phyloP scores from a whole-genome alignment of 441 rosid species.

The Populus hybrid region DNA sequence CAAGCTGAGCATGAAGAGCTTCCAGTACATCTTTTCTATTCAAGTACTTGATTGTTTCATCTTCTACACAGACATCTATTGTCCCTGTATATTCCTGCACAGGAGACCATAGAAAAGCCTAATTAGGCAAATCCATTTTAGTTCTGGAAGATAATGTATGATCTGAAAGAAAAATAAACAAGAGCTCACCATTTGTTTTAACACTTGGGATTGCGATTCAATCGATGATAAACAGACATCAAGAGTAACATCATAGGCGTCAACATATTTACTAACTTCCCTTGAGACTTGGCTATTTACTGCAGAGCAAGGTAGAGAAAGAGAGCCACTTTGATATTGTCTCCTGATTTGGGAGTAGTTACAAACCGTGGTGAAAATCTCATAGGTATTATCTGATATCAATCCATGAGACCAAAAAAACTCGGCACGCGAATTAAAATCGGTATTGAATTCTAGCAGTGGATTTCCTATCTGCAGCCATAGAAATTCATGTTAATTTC shows the following conservation, averaged over 20 bases:
- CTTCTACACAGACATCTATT: slow-evolving; percentile 48
- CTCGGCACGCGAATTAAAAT: slow-evolving; percentile 37
- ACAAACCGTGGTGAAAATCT: slow-evolving; percentile 25
- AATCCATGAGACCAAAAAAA: slow-evolving; percentile 52
- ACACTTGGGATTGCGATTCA: slow-evolving; percentile 26
- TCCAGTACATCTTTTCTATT: slow-evolving; percentile 53
- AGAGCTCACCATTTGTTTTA: slow-evolving; percentile 22
- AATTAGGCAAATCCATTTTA: not conserved
- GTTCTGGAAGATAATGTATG: not conserved
- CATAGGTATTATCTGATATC: slow-evolving; percentile 45
- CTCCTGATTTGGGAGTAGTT: slow-evolving; percentile 42
- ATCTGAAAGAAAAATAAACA: not conserved
- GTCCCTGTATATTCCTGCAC: slow-evolving; percentile 31
- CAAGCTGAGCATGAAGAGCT: slow-evolving; percentile 47
- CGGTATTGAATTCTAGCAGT: slow-evolving; percentile 36
- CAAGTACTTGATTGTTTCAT: slow-evolving; percentile 36
- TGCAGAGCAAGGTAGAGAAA: slow-evolving; percentile 31
- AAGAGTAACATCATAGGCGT: slow-evolving; percentile 39
- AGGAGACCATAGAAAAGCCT: not conserved
- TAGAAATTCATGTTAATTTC: not conserved
- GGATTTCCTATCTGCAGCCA: slow-evolving; percentile 46
- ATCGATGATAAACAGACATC: slow-evolving; percentile 40
- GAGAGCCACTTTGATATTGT: slow-evolving; percentile 16
- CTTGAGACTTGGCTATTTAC: slow-evolving; percentile 24
- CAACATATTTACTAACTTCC: slow-evolving; percentile 31